These are phyloP conservation scores for Trichocladium uniseriatum DNA, from an alignment of 495 filamentous ascomycete species.

Conservation along the genomic window DNA sequence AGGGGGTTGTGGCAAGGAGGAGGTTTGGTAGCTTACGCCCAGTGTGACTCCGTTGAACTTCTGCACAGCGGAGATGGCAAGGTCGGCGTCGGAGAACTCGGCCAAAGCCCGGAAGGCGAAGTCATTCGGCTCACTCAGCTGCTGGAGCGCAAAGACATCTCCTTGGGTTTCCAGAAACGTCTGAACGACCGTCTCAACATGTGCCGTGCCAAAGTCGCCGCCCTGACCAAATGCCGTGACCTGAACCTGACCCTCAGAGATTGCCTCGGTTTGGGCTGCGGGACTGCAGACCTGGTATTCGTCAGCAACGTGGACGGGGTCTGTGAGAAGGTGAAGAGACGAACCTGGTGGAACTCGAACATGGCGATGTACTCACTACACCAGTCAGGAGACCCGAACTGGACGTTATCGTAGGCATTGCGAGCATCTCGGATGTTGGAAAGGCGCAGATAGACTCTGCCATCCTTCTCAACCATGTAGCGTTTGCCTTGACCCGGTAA, in stretches of 20 bases:
- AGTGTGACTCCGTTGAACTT: constrained; percentile 39
- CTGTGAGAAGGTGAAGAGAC: background rate
- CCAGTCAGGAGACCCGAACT: constrained; percentile 40
- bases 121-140: constrained; percentile 24
- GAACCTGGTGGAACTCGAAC: constrained; percentile 33
- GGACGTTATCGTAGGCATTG: constrained; percentile 37
- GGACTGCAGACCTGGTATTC: background rate
- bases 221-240: constrained; percentile 31
- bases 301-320: constrained; percentile 8
- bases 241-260: constrained; percentile 45
- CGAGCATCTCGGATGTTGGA: constrained; percentile 49
- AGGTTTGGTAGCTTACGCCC: constrained; percentile 33
- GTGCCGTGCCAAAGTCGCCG: constrained; percentile 13
- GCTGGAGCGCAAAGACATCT: constrained; percentile 44
- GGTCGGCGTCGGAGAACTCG: constrained; percentile 48
- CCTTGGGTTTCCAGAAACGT: constrained; percentile 44
- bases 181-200: constrained; percentile 38
- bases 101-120: constrained; percentile 33
- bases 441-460: constrained; percentile 46
- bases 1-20: too few relatives aligned
- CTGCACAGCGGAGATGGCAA: constrained; percentile 26
- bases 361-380: constrained; percentile 40
- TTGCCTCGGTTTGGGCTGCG: constrained; percentile 11
- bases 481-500: constrained; percentile 22
- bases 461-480: constrained; percentile 18